A percentile compares a stretch with the other conserved stretches of the same genome.
Evolutionary conservation across 768 basidiomycete genomes (phyloP).

Genomic region (Heimioporus sp.): DNA sequence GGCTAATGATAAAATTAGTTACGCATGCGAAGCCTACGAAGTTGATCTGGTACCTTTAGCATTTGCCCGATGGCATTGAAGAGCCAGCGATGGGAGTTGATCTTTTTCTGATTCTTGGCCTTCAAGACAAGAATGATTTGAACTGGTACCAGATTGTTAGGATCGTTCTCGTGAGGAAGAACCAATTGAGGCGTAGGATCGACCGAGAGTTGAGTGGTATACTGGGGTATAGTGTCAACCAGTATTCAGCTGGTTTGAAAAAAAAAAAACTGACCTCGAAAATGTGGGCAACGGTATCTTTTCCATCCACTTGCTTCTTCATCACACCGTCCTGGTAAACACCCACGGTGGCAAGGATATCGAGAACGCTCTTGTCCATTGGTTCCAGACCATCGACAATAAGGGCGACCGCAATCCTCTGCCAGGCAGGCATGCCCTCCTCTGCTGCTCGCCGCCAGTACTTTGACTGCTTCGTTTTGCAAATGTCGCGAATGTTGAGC

Average conservation of each 20-base stretch:
- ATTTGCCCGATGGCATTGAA: constrained; percentile 91
- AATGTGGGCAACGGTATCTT: constrained; percentile 90
- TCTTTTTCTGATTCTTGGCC: constrained; percentile 95
- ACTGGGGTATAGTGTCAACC: constrained; percentile 45
- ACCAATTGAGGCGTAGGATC: constrained; percentile 89
- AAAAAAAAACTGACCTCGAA: constrained; percentile 66
- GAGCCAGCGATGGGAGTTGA: constrained; percentile 93
- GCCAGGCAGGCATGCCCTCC: constrained; percentile 86
- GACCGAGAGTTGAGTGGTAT: constrained; percentile 94
- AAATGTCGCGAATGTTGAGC: constrained; percentile 97
- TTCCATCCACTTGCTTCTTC: constrained; percentile 89
- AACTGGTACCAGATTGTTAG: constrained; percentile 90
- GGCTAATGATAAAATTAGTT: constrained; percentile 50
- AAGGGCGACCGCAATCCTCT: constrained; percentile 85
- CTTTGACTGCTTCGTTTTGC: constrained; percentile 92
- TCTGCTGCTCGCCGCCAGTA: constrained; percentile 85
- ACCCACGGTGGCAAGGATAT: constrained; percentile 85
- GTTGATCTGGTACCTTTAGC: constrained; percentile 52
- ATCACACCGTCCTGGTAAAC: constrained; percentile 95
- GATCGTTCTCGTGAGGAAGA: constrained; percentile 84
- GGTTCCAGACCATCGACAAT: constrained; percentile 91
- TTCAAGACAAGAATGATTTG: constrained; percentile 90
- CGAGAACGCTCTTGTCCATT: constrained; percentile 94
- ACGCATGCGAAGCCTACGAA: neutral
- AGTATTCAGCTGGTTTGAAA: neutral